These are phyloP conservation scores for Pleurotus cornucopiae DNA, from an alignment of 768 basidiomycete species.

Conservation along the genomic window DNA sequence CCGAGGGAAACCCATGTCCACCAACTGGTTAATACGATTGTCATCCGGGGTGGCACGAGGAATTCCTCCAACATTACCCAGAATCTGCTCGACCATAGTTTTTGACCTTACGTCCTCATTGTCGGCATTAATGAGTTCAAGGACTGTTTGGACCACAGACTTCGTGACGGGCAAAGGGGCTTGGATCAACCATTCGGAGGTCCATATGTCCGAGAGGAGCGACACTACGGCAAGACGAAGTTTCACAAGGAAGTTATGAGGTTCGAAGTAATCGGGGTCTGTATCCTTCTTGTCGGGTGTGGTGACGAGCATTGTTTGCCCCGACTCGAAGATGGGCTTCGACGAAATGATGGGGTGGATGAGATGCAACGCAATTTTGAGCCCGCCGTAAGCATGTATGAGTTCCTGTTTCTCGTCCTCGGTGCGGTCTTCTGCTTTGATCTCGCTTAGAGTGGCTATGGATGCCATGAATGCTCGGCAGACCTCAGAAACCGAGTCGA, in stretches of 20 bases:
- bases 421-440: conserved; percentile 53
- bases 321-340: conserved; percentile 79
- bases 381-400: conserved; percentile 70
- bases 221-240: conserved; percentile 72
- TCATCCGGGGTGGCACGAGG: conserved; percentile 58
- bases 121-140: conserved; percentile 80
- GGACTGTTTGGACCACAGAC: conserved; percentile 69
- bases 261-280: conserved; percentile 77
- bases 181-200: conserved; percentile 73
- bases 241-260: conserved; percentile 82
- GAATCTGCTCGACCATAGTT: conserved; percentile 13
- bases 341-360: conserved; percentile 73
- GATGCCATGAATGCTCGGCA: conserved; percentile 49
- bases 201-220: conserved; percentile 69
- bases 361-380: conserved; percentile 79
- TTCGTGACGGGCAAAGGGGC: conserved; percentile 74
- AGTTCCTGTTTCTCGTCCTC: conserved; percentile 59
- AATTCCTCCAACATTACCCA: background rate
- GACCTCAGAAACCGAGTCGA: conserved; percentile 61
- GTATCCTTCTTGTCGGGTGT: conserved; percentile 78
- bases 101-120: conserved; percentile 66
- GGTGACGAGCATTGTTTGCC: conserved; percentile 69
- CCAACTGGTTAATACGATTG: conserved; percentile 72
- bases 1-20: conserved; percentile 97
- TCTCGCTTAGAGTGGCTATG: conserved; percentile 49